Evolutionary conservation across 495 filamentous ascomycete species (phyloP).

Genomic region (Podospora sp.): DNA sequence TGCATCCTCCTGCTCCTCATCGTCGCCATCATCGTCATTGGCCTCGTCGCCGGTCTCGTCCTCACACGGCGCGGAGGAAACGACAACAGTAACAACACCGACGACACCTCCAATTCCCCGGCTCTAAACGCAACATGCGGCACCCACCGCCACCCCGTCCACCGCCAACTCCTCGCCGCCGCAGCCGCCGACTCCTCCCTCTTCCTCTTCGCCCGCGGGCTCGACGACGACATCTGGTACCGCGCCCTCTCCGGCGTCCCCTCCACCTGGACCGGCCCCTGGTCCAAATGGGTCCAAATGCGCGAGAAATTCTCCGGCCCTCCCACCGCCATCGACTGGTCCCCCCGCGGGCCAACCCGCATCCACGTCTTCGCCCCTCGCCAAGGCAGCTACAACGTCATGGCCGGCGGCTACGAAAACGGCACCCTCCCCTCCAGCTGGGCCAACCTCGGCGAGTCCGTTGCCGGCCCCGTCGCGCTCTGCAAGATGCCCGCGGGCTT

Average conservation of each 20-base stretch:
- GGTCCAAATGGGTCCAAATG: background rate
- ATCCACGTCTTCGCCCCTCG: conserved; percentile 13
- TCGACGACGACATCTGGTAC: conserved; percentile 12
- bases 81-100: background rate
- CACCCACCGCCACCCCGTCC: background rate
- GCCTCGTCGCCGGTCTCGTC: conserved; percentile 9
- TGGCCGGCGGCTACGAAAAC: background rate
- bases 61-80: background rate
- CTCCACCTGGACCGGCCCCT: background rate
- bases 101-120: too few relatives aligned
- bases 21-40: conserved; percentile 10
- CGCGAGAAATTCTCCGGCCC: conserved; percentile 13
- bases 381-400: background rate
- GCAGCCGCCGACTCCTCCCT: background rate
- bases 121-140: background rate
- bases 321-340: conserved; percentile 14
- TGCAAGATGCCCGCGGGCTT: conserved; percentile 12
- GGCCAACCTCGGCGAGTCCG: conserved; percentile 13
- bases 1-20: background rate
- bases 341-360: background rate
- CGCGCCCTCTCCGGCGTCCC: background rate
- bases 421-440: background rate
- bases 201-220: conserved; percentile 11
- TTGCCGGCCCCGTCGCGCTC: background rate
- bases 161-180: conserved; percentile 14